Percentiles rank a stretch among this genome's conserved stretches.
phyloP scores from a whole-genome alignment of 768 basidiomycete species.

The Pisolithus orientalis region DNA sequence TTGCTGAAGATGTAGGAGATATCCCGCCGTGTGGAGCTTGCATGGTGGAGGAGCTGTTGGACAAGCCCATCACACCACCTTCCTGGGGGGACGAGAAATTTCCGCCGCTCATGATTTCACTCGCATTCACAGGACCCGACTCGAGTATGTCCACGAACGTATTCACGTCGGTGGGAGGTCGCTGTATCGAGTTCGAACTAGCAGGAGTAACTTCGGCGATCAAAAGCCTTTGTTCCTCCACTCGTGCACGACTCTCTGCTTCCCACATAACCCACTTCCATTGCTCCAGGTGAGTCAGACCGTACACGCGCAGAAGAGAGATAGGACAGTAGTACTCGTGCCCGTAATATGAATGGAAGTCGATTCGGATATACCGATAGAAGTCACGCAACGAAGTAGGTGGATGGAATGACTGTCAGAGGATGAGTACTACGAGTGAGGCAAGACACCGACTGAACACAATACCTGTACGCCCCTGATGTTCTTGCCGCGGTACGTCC shows the following conservation, averaged over 20 bases:
- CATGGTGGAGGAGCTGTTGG: neutral
- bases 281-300: slow-evolving; percentile 92
- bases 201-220: slow-evolving; percentile 19
- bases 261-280: slow-evolving; percentile 92
- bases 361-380: slow-evolving; percentile 90
- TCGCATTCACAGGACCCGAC: neutral
- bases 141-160: slow-evolving; percentile 2
- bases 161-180: neutral
- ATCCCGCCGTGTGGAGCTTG: neutral
- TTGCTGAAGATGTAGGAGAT: neutral
- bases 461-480: slow-evolving; percentile 82
- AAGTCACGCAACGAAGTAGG: slow-evolving; percentile 72
- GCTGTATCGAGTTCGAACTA: neutral
- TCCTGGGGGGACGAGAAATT: neutral
- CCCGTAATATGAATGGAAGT: slow-evolving; percentile 90
- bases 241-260: slow-evolving; percentile 52
- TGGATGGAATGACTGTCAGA: slow-evolving; percentile 64
- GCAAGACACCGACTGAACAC: neutral
- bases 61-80: neutral
- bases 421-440: neutral
- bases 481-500: slow-evolving; percentile 83
- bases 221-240: slow-evolving; percentile 24
- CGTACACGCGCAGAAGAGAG: slow-evolving; percentile 88
- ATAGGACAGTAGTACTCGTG: slow-evolving; percentile 96
- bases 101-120: neutral